Conservation (phyloP, 257 asterid genomes). For the Solanum virginianum region DNA sequence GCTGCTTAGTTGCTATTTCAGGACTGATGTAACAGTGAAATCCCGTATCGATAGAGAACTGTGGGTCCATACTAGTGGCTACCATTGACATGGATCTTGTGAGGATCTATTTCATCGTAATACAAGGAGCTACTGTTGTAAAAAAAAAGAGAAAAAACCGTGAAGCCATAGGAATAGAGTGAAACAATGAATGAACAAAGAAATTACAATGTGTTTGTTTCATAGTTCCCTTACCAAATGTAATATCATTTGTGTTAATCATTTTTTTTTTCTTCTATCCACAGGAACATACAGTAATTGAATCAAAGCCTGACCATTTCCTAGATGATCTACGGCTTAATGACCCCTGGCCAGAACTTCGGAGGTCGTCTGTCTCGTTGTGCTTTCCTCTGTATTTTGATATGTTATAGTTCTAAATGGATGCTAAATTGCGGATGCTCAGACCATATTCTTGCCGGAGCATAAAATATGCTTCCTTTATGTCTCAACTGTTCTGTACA, state of each 20-base stretch:
- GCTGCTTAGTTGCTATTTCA: not conserved
- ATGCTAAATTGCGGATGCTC: not conserved
- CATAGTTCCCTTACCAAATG: not conserved
- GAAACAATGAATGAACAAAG: not conserved
- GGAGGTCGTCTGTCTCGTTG: conserved; percentile 37
- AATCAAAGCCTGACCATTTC: conserved; percentile 94
- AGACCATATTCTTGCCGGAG: not conserved
- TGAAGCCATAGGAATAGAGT: not conserved
- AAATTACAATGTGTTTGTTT: not conserved
- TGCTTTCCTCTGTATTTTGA: not conserved
- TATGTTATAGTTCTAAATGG: not conserved
- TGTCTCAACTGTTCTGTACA: not conserved
- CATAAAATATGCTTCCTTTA: not conserved
- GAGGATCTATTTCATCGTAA: not conserved
- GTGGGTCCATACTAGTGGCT: not conserved
- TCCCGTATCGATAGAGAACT: not conserved
- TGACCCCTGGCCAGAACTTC: conserved; percentile 91
- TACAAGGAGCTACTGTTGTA: not conserved
- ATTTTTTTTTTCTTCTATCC: conserved; percentile 9
- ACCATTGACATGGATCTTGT: not conserved
- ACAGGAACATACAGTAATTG: conserved; percentile 94
- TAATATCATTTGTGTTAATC: not conserved
- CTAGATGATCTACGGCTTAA: conserved; percentile 87
- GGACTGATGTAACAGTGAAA: not conserved
- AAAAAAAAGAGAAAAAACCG: not conserved